A percentile compares a stretch with the other conserved stretches of the same genome.
These are phyloP conservation scores for Beauveria bassiana DNA, from an alignment of 2,329 filamentous ascomycete genomes.

Conservation along the genomic window DNA sequence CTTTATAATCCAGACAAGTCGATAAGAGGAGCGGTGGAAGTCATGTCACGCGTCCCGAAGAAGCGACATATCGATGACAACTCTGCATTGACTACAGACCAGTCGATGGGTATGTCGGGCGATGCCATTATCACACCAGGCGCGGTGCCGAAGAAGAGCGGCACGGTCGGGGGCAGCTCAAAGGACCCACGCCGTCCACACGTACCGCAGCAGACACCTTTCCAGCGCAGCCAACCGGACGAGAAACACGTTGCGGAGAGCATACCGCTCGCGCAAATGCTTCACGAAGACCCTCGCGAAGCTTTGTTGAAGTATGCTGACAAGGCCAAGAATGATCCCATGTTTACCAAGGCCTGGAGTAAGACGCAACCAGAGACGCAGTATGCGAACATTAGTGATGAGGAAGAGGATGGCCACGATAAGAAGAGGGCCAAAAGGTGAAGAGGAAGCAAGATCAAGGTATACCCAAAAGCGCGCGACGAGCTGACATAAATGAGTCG, in stretches of 20 bases:
- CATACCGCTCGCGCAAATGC: constrained; percentile 84
- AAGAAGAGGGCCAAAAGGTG: constrained; percentile 54
- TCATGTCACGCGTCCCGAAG: constrained; percentile 91
- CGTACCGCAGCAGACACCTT: constrained; percentile 76
- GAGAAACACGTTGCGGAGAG: constrained; percentile 81
- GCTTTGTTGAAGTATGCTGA: constrained; percentile 93
- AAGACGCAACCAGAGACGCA: constrained; percentile 87
- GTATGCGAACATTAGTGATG: constrained; percentile 83
- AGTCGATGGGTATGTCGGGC: constrained; percentile 70
- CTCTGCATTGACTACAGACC: constrained; percentile 75
- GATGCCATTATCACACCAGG: constrained; percentile 72
- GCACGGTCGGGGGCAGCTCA: constrained; percentile 69
- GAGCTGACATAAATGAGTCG: background rate
- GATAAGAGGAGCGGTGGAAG: constrained; percentile 69
- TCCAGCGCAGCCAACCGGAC: constrained; percentile 83
- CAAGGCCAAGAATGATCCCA: constrained; percentile 81
- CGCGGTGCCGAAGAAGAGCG: constrained; percentile 50
- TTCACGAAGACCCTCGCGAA: constrained; percentile 92
- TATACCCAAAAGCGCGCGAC: background rate
- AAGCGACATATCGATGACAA: constrained; percentile 94
- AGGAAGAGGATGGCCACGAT: constrained; percentile 64
- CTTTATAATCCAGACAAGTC: constrained; percentile 88
- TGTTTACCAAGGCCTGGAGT: constrained; percentile 92
- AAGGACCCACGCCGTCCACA: constrained; percentile 78
- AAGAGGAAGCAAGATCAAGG: constrained; percentile 15